phyloP scores from a whole-genome alignment of 345 rosid genomes.

The Eucalyptus rudis region DNA sequence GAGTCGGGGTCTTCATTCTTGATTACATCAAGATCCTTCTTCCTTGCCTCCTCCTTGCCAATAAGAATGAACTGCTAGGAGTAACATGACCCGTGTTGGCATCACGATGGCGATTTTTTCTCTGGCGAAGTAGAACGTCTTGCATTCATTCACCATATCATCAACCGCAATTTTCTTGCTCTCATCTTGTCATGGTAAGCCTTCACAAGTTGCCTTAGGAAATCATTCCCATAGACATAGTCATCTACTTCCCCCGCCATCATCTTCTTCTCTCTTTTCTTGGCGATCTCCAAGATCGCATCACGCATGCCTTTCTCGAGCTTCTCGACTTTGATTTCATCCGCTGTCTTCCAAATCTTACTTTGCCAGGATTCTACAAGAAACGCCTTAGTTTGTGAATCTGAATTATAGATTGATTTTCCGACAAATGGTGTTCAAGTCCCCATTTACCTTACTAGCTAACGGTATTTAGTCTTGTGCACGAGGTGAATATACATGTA shows the following conservation, averaged over 20 bases:
- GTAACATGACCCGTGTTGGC: fast-evolving
- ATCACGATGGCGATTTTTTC: too few species aligned
- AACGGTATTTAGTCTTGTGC: fast-evolving
- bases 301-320: neutral
- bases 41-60: neutral
- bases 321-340: neutral
- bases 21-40: neutral
- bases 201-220: too few species aligned
- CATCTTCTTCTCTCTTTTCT: too few species aligned
- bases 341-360: neutral
- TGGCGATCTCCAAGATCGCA: too few species aligned
- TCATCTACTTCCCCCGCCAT: fast-evolving
- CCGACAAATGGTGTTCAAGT: neutral
- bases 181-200: too few species aligned
- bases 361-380: neutral
- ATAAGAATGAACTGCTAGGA: neutral
- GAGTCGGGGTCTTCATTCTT: neutral
- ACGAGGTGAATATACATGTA: fast-evolving
- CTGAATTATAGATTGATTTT: neutral
- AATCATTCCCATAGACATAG: too few species aligned
- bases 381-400: neutral
- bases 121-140: fast-evolving
- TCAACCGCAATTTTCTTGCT: too few species aligned
- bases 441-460: neutral
- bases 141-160: neutral